Conservation (phyloP, 192 early-diverging fungal genomes). For the Coemansia sp. region DNA sequence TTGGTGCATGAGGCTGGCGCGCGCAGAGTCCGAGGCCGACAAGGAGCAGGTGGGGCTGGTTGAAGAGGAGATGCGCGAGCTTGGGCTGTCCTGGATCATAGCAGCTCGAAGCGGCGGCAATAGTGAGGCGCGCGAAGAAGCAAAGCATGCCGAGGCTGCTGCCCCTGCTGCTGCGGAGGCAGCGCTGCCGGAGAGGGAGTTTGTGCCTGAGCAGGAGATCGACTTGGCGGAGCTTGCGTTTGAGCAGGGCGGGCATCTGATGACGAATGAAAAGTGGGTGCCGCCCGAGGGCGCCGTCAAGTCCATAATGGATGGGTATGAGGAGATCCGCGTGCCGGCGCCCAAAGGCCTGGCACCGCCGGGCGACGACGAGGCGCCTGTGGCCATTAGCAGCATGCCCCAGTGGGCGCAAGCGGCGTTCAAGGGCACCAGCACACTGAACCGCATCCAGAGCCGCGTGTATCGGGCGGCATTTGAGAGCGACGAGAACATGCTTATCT, state of each 20-base stretch:
- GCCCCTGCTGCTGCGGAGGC: background rate
- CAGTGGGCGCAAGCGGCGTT: slow-evolving; percentile 81
- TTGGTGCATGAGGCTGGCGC: slow-evolving; percentile 86
- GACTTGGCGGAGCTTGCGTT: slow-evolving; percentile 86
- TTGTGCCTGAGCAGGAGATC: slow-evolving; percentile 36
- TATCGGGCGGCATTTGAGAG: slow-evolving; percentile 81
- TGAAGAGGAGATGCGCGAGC: slow-evolving; percentile 68
- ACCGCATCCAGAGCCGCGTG: slow-evolving; percentile 87
- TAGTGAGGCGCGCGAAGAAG: slow-evolving; percentile 21
- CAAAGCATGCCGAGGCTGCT: slow-evolving; percentile 7
- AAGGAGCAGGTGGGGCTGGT: slow-evolving; percentile 57
- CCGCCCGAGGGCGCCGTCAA: slow-evolving; percentile 93
- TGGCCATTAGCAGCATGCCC: slow-evolving; percentile 68
- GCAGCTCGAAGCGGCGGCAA: slow-evolving; percentile 54
- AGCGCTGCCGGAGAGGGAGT: slow-evolving; percentile 13
- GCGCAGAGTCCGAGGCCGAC: slow-evolving; percentile 58
- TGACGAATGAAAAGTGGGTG: slow-evolving; percentile 95
- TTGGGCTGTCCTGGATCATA: slow-evolving; percentile 70
- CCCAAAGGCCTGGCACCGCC: slow-evolving; percentile 67
- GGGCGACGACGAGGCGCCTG: slow-evolving; percentile 61
- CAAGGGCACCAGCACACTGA: slow-evolving; percentile 65
- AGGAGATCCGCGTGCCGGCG: slow-evolving; percentile 93
- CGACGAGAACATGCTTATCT: slow-evolving; percentile 96
- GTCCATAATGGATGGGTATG: slow-evolving; percentile 82
- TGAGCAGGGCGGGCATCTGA: slow-evolving; percentile 90